Evolutionary conservation across 2,329 filamentous ascomycete genomes (phyloP).

Genomic region (Botrytis porri): DNA sequence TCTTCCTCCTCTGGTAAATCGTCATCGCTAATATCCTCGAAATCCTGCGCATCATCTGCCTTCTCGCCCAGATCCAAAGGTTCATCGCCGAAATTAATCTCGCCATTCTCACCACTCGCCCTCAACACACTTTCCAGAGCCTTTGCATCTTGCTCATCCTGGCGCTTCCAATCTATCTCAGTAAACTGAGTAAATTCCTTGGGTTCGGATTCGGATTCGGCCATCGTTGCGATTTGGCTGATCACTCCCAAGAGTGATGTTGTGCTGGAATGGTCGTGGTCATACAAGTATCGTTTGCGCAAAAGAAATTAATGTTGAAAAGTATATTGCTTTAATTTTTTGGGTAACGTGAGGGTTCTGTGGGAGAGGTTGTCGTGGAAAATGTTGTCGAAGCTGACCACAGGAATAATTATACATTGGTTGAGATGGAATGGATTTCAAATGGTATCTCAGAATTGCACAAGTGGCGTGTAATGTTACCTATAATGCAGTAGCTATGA

Average conservation of each 20-base stretch:
- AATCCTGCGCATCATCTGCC: slow-evolving; percentile 89
- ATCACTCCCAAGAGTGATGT: slow-evolving; percentile 14
- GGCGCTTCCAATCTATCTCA: slow-evolving; percentile 43
- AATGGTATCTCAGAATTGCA: slow-evolving; percentile 3
- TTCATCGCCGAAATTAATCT: slow-evolving; percentile 43
- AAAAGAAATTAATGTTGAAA: background rate
- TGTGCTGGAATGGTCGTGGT: slow-evolving; percentile 13
- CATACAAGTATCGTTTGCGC: slow-evolving; percentile 3
- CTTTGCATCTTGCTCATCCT: slow-evolving; percentile 50
- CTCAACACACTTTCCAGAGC: slow-evolving; percentile 47
- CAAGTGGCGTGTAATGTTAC: slow-evolving; percentile 2
- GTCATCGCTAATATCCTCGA: slow-evolving; percentile 85
- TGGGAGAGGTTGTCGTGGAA: background rate
- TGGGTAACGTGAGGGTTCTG: background rate
- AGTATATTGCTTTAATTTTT: background rate
- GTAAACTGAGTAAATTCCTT: slow-evolving; percentile 22
- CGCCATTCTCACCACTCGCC: slow-evolving; percentile 40
- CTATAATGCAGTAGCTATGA: background rate
- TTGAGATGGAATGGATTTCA: background rate
- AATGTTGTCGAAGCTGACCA: background rate
- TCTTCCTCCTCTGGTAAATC: slow-evolving; percentile 81
- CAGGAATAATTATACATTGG: background rate
- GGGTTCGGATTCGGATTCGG: slow-evolving; percentile 18
- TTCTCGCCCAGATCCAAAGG: slow-evolving; percentile 69
- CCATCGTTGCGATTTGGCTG: slow-evolving; percentile 24